These are phyloP conservation scores for Wallacemonas sp. DNA, from an alignment of 208 protist genomes.

Conservation along the genomic window DNA sequence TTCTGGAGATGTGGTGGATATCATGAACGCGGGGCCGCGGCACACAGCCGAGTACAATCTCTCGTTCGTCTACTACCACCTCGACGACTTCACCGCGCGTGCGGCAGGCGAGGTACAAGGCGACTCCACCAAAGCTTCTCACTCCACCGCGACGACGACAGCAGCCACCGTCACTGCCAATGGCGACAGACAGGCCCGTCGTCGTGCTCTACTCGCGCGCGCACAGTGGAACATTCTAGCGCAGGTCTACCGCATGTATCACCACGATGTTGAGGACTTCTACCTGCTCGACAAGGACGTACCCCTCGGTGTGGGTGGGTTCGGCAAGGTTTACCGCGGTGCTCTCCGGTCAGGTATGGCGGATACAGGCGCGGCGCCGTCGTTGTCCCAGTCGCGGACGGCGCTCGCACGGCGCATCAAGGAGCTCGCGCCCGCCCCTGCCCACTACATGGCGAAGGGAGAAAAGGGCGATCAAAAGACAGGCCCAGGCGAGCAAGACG, in stretches of 20 bases:
- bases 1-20: constrained; percentile 35
- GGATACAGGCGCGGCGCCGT: neutral
- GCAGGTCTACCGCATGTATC: constrained; percentile 53
- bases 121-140: neutral
- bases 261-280: constrained; percentile 35
- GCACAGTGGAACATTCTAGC: constrained; percentile 41
- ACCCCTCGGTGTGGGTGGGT: constrained; percentile 39
- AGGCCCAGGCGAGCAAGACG: neutral
- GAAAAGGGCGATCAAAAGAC: neutral
- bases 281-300: constrained; percentile 27
- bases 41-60: constrained; percentile 48
- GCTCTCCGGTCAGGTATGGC: constrained; percentile 8
- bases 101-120: too few relatives aligned
- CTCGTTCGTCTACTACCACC: constrained; percentile 24
- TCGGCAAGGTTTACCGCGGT: constrained; percentile 48
- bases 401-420: neutral
- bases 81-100: constrained; percentile 23
- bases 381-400: neutral
- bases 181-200: constrained; percentile 5
- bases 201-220: constrained; percentile 23
- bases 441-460: neutral
- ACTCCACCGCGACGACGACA: neutral
- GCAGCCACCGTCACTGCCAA: neutral
- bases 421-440: neutral
- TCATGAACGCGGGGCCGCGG: constrained; percentile 40